A percentile compares a stretch with the other conserved stretches of the same genome.
phyloP scores from a whole-genome alignment of 345 rosid genomes.

The Eucalyptus pauciflora region DNA sequence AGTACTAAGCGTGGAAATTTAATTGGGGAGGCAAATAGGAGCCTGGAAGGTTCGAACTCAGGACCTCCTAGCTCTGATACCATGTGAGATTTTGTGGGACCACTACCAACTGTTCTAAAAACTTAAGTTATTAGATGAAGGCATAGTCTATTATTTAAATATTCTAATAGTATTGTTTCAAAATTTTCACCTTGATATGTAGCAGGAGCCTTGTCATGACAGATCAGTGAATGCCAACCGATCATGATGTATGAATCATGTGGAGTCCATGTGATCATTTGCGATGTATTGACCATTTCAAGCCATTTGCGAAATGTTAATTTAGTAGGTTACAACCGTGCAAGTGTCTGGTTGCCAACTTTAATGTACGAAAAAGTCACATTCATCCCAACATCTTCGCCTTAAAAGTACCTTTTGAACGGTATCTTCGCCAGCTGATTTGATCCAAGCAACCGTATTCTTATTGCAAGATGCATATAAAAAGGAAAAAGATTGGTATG shows the following conservation, averaged over 20 bases:
- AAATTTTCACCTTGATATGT: not conserved
- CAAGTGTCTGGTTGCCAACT: not conserved
- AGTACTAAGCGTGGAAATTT: too few relatives aligned
- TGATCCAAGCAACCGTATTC: not conserved
- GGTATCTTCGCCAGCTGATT: not conserved
- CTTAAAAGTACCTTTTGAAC: not conserved
- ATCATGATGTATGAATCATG: not conserved
- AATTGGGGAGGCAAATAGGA: too few relatives aligned
- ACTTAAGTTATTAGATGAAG: too few relatives aligned
- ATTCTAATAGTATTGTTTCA: not conserved
- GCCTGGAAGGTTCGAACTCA: too few relatives aligned
- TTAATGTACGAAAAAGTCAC: not conserved
- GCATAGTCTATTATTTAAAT: too few relatives aligned
- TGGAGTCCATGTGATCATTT: not conserved
- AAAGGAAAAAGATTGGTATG: not conserved
- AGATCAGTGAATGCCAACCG: not conserved
- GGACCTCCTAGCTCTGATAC: too few relatives aligned
- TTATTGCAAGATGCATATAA: not conserved
- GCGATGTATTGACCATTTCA: not conserved
- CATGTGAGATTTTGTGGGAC: too few relatives aligned
- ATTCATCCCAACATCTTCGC: not conserved
- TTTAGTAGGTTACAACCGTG: not conserved
- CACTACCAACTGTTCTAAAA: too few relatives aligned
- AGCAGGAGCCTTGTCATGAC: not conserved
- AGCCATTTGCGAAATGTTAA: not conserved